Evolutionary conservation across 2,329 filamentous ascomycete species (phyloP), one percentile per base, ranked within the genome.

Genomic region (Periconia sp.): DNA sequence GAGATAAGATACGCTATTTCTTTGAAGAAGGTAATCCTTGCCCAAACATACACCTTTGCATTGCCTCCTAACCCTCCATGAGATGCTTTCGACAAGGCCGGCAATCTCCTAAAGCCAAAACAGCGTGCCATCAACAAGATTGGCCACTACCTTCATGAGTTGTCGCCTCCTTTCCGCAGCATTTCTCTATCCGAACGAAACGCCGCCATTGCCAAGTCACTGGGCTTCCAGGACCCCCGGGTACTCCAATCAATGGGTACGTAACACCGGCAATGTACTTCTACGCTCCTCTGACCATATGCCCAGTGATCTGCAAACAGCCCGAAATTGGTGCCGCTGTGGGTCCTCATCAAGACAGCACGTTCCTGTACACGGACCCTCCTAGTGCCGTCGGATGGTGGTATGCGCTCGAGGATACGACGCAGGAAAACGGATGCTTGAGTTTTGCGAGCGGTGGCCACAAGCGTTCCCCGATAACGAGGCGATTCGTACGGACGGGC

Each of bases 391-490:
- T 97, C 2, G 94, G 94, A 0, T 97, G 93, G 78, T 99, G 94
- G 94, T 96, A 97, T 74, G 94, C 94, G 13, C 82, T 99, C 40
- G 92, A 99, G 77, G 93, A 97, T 74, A 91, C 91, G 19, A 93
- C 90, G 8, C 78, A 81, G 1, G 85, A 88, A 71, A 99, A 99
- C 73, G 94, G 92, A 1, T 96, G 92, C 66, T 74, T 99, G 67
- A 90, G 88, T 58, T 96, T 97, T 76, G 82, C 91, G 61, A 87
- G 85, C 0, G 93, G 92, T 0, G 91, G 87, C 61, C 93, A 97
- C 70, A 84, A 80, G 65, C 86, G 87, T 70, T 87, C 88, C 2
- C 83, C 86, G 11, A 81, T 97, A 10, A 77, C 77, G 56, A 83
- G 87, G 70, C 80, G 94, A 35, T 89, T 97, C 68, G 91, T 97